Conservation (phyloP, 164 flowering plant species). For the Houttuynia cordata region DNA sequence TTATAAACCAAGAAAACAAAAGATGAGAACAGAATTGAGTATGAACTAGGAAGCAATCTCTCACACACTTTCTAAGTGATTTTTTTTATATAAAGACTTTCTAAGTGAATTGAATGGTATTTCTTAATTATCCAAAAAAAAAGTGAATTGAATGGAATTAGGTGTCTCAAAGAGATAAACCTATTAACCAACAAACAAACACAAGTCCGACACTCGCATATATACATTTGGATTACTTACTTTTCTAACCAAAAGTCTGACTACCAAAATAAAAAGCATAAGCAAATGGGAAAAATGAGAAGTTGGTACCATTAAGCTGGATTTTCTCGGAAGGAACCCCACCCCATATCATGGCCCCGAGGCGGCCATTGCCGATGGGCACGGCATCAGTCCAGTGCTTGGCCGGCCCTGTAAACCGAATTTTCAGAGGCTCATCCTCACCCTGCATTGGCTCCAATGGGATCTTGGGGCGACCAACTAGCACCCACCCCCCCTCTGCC, state of each 20-base stretch:
- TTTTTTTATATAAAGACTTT: too few species aligned
- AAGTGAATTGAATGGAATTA: too few species aligned
- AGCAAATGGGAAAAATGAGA: background rate
- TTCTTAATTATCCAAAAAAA: too few species aligned
- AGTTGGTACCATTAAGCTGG: constrained; percentile 67
- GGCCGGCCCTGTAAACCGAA: constrained; percentile 51
- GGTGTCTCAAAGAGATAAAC: too few species aligned
- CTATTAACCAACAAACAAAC: too few species aligned
- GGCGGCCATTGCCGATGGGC: constrained; percentile 90
- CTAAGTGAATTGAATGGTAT: too few species aligned
- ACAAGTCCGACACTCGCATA: too few species aligned
- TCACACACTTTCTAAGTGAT: too few species aligned
- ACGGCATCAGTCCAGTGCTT: constrained; percentile 87
- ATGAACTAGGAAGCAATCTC: too few species aligned
- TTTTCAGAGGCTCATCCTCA: constrained; percentile 31
- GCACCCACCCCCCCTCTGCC: constrained; percentile 45
- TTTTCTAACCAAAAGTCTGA: too few species aligned
- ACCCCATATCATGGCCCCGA: constrained; percentile 97
- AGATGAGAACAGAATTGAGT: background rate
- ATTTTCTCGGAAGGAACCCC: constrained; percentile 56
- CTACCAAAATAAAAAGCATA: background rate
- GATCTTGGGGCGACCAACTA: constrained; percentile 33
- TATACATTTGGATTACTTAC: too few species aligned
- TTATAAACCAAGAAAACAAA: background rate
- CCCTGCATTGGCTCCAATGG: constrained; percentile 27